Conservation (phyloP, 176 grass and related monocot species). For the Melocanna baccifera region DNA sequence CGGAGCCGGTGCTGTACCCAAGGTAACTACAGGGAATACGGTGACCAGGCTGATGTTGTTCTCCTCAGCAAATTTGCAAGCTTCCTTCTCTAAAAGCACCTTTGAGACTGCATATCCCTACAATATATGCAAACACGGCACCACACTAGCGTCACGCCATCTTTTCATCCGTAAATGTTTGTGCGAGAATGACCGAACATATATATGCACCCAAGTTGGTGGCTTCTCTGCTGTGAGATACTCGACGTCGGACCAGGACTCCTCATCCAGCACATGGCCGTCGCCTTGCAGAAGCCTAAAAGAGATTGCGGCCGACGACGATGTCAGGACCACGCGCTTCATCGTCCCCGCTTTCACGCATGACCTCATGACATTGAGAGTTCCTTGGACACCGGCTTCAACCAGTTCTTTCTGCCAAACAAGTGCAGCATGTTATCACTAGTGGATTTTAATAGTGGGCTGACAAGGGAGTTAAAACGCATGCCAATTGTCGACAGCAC, state of each 20-base stretch:
- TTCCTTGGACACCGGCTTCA: slow-evolving; percentile 39
- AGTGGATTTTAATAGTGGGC: no score
- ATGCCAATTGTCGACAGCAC: background rate
- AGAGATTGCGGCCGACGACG: slow-evolving; percentile 37
- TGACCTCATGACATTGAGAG: slow-evolving; percentile 33
- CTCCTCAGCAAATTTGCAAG: slow-evolving; percentile 16
- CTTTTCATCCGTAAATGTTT: no score
- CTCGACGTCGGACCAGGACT: no score
- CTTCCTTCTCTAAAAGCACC: slow-evolving; percentile 33
- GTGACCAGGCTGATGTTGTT: slow-evolving; percentile 34
- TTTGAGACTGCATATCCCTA: slow-evolving; percentile 41
- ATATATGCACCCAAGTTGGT: no score
- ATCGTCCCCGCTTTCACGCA: slow-evolving; percentile 36
- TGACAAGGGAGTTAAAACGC: background rate
- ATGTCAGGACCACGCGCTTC: slow-evolving; percentile 58
- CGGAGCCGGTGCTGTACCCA: slow-evolving; percentile 16
- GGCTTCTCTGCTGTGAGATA: no score
- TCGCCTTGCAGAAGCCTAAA: slow-evolving; percentile 4
- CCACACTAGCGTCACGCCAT: no score
- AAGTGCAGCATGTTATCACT: no score
- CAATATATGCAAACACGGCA: background rate
- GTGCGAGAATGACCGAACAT: no score
- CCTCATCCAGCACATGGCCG: no score
- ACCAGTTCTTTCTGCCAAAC: slow-evolving; percentile 49
- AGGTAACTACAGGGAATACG: slow-evolving; percentile 22